Base-by-base conservation (phyloP, 805 yeast species). In the Hanseniaspora mollemarum region DNA sequence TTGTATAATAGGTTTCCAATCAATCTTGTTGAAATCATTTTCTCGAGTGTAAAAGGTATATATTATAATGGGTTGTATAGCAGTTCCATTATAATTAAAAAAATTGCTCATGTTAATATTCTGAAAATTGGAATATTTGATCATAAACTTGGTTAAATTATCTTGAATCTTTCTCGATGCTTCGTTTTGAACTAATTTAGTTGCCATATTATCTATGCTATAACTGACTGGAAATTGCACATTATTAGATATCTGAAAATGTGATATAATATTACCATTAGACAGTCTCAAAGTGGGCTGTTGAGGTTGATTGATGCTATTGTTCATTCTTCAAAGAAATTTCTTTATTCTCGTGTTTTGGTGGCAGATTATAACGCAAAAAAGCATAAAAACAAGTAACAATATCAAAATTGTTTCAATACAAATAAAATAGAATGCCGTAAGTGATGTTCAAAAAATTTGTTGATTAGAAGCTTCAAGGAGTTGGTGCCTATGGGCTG, bases 281-380 rank as follows among this genome's bases (percentile, higher is more conserved):
- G 58, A 59, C 31, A 55, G 60, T 40, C 59, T 60, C 33, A 54
- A 59, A 12, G 58, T 61, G 10, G 56, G 55, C 44, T 53, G 64
- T n/a, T 53, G 61, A 32, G 53, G 21, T 46, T 51, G 52, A n/a
- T 32, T 53, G 50, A 10, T 49, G 57, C 13, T 57, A 60, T 49
- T 61, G 40, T 43, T 59, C 62, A 28, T 57, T 68, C 54, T 63
- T 66, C 53, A n/a, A n/a, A n/a, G n/a, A n/a, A n/a, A n/a, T 54
- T 57, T 54, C 22, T 41, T 58, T 60, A 21, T 56, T 65, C 35
- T 59, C 62, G 22, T 65, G 68, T 43, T 59, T 62, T 26, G 51
- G 59, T 40, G 57, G 60, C 7, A 56, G 61, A 36, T 18, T 9
- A n/a, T n/a, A n/a, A n/a, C n/a, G n/a, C n/a, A n/a, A n/a, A n/a